A percentile compares a stretch with the other conserved stretches of the same genome.
Conservation (phyloP, 139 green algal genomes). For the Tetraselmis chui region DNA sequence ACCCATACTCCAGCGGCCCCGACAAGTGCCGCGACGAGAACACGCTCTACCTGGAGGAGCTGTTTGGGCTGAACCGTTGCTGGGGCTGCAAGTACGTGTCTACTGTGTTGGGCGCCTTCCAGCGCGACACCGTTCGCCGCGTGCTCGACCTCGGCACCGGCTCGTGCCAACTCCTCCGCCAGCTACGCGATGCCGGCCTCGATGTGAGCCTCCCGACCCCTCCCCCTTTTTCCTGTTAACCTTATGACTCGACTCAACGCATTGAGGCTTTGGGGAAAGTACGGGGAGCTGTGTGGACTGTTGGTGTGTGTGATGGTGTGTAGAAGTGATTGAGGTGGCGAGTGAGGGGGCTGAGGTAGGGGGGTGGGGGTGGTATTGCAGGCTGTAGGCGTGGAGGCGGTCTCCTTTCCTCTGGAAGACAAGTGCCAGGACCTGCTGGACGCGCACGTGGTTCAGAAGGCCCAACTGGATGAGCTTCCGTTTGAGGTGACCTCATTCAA, state of each 20-base stretch:
- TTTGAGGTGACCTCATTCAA: constrained; percentile 8
- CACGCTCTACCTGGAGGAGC: constrained; percentile 18
- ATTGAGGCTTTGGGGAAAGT: too few relatives aligned
- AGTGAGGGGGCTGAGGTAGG: background rate
- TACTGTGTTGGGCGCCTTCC: background rate
- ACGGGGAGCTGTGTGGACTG: too few relatives aligned
- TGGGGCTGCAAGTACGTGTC: constrained; percentile 8
- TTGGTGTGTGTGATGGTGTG: too few relatives aligned
- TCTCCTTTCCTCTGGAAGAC: constrained; percentile 17
- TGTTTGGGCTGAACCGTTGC: constrained; percentile 15
- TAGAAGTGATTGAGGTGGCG: too few relatives aligned
- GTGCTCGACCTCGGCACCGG: constrained; percentile 22
- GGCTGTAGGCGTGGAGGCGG: constrained; percentile 14
- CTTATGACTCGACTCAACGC: too few relatives aligned
- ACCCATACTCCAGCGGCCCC: constrained; percentile 17
- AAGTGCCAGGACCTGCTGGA: constrained; percentile 19
- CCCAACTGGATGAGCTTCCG: constrained; percentile 12
- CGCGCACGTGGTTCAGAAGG: constrained; percentile 7
- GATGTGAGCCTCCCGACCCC: background rate
- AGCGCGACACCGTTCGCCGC: background rate
- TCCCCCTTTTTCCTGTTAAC: too few relatives aligned
- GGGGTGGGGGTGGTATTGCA: background rate
- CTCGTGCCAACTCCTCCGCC: constrained; percentile 3
- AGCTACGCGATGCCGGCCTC: constrained; percentile 7
- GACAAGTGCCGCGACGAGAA: constrained; percentile 20